Evolutionary conservation across 2,329 filamentous ascomycete species (phyloP).

Genomic region (Penicillium sp.): DNA sequence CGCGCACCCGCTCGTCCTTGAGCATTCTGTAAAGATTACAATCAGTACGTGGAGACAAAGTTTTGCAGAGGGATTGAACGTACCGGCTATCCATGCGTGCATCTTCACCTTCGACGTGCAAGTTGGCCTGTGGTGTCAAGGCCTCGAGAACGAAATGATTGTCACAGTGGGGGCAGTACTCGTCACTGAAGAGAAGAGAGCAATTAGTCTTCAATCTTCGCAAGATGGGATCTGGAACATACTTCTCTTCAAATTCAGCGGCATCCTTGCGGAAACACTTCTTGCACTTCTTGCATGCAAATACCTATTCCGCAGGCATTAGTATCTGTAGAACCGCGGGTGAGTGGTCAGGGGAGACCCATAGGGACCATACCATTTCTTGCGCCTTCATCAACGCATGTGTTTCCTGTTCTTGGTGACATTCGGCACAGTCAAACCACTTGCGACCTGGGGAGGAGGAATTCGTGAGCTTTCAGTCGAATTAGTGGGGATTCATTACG

Average conservation of each 20-base stretch:
- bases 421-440: slow-evolving; percentile 99
- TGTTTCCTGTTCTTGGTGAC: slow-evolving; percentile 77
- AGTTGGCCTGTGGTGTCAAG: slow-evolving; percentile 73
- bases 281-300: slow-evolving; percentile 98
- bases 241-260: slow-evolving; percentile 83
- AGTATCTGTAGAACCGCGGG: neutral
- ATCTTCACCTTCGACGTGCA: slow-evolving; percentile 91
- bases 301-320: slow-evolving; percentile 43
- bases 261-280: slow-evolving; percentile 97
- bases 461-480: slow-evolving; percentile 1
- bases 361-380: slow-evolving; percentile 66
- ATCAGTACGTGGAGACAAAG: slow-evolving; percentile 11
- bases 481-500: neutral
- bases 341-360: neutral
- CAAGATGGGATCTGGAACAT: slow-evolving; percentile 3
- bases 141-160: slow-evolving; percentile 97
- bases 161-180: slow-evolving; percentile 98
- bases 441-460: slow-evolving; percentile 65
- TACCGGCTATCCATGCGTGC: slow-evolving; percentile 74
- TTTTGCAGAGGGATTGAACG: slow-evolving; percentile 6
- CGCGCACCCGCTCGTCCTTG: slow-evolving; percentile 77
- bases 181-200: slow-evolving; percentile 60
- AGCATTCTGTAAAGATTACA: slow-evolving; percentile 63
- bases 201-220: slow-evolving; percentile 1
- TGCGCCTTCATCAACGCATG: slow-evolving; percentile 74